phyloP scores from a whole-genome alignment of 1,284 basidiomycete species.

The Ceratobasidium sp. region DNA sequence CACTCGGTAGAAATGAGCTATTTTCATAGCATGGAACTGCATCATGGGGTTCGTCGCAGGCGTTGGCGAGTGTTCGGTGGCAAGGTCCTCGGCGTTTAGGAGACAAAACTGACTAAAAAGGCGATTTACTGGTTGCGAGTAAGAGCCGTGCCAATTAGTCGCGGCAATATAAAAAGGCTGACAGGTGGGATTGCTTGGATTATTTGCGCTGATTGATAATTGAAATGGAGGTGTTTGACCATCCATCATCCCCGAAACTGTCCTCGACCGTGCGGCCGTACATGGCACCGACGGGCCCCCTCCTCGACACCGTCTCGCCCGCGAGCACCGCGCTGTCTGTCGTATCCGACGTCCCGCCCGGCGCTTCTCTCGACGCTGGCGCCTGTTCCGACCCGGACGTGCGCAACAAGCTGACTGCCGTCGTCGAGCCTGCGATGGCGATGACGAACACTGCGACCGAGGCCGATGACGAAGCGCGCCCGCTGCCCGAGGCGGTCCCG shows the following conservation, averaged over 20 bases:
- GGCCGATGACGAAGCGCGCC: slow-evolving; percentile 11
- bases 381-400: slow-evolving; percentile 26
- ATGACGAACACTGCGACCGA: neutral
- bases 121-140: neutral
- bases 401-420: slow-evolving; percentile 11
- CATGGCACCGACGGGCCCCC: slow-evolving; percentile 16
- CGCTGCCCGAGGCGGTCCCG: slow-evolving; percentile 10
- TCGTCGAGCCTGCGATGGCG: neutral
- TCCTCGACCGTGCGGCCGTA: neutral
- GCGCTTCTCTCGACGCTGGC: neutral
- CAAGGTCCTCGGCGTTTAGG: neutral
- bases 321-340: slow-evolving; percentile 19
- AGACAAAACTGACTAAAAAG: neutral
- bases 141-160: slow-evolving; percentile 1
- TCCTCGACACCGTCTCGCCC: neutral
- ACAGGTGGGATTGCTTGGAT: neutral
- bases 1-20: too few relatives aligned
- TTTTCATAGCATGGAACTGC: neutral
- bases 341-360: slow-evolving; percentile 3
- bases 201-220: slow-evolving; percentile 10
- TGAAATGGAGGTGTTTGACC: neutral
- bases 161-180: neutral
- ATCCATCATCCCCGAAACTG: neutral
- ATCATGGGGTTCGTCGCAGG: neutral
- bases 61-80: neutral